phyloP scores from a whole-genome alignment of 345 rosid genomes.

The Turritis glabra region DNA sequence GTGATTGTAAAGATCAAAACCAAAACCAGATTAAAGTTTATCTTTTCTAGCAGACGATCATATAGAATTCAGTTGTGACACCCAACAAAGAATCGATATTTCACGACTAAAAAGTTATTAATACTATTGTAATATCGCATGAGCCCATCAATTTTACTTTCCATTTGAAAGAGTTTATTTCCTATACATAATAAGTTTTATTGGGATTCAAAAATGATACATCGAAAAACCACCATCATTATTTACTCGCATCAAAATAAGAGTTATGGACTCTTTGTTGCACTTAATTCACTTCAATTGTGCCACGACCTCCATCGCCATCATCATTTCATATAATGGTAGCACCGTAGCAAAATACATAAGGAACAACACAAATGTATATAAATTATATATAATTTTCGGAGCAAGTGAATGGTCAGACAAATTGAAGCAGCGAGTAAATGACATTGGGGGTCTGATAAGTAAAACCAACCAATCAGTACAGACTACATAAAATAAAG shows the following conservation, averaged over 20 bases:
- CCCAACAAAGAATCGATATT: too few species aligned
- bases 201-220: neutral
- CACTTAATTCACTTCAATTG: neutral
- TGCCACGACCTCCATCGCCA: neutral
- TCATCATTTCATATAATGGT: neutral
- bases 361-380: neutral
- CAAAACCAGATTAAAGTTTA: too few species aligned
- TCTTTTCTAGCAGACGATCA: too few species aligned
- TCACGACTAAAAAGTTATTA: too few species aligned
- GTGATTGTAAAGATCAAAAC: too few species aligned
- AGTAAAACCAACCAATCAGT: constrained; percentile 24
- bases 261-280: neutral
- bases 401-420: neutral
- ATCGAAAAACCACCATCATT: neutral
- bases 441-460: neutral
- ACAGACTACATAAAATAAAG: neutral
- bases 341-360: neutral
- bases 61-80: too few species aligned
- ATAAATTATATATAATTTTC: too few species aligned
- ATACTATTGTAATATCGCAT: too few species aligned
- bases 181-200: neutral
- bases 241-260: neutral
- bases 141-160: too few species aligned
- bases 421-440: neutral
- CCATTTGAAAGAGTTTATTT: neutral